Conservation (phyloP, 176 grass and related monocot species). For the Thinopyrum elongatum region DNA sequence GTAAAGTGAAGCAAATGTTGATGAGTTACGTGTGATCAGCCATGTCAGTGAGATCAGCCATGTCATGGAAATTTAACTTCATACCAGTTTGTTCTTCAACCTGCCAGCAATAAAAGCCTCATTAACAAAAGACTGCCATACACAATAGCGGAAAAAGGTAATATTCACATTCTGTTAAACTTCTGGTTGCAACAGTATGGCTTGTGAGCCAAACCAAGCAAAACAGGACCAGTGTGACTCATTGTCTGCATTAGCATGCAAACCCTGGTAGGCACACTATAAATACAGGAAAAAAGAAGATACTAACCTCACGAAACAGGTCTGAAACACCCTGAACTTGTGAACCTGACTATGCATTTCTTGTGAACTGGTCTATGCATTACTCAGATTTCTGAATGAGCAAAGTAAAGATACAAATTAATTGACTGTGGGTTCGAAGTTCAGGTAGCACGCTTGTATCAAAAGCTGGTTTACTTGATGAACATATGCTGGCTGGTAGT, state of each 20-base stretch:
- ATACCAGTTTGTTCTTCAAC: conserved; percentile 89
- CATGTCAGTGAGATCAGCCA: conserved; percentile 89
- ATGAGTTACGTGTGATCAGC: conserved; percentile 68
- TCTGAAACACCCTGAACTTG: too few relatives aligned
- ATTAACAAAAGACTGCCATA: not conserved
- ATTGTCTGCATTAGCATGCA: too few relatives aligned
- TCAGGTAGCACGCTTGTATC: not conserved
- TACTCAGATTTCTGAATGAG: not conserved
- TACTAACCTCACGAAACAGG: too few relatives aligned
- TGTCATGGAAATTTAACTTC: conserved; percentile 67
- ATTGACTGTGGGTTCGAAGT: not conserved
- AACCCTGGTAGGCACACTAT: too few relatives aligned
- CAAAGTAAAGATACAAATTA: not conserved
- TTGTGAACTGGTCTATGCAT: too few relatives aligned
- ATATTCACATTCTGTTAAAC: too few relatives aligned
- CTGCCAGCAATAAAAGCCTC: conserved; percentile 36
- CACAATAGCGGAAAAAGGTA: not conserved
- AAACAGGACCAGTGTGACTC: too few relatives aligned
- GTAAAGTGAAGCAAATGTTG: not conserved
- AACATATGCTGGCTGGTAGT: not conserved
- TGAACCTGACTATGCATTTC: too few relatives aligned
- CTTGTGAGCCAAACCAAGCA: too few relatives aligned
- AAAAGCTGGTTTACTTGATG: not conserved
- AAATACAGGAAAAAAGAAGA: too few relatives aligned
- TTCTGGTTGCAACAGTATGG: too few relatives aligned